A percentile compares a stretch with the other conserved stretches of the same genome.
Conservation (phyloP, 139 green algal genomes). For the Chlamydomonas sp. region DNA sequence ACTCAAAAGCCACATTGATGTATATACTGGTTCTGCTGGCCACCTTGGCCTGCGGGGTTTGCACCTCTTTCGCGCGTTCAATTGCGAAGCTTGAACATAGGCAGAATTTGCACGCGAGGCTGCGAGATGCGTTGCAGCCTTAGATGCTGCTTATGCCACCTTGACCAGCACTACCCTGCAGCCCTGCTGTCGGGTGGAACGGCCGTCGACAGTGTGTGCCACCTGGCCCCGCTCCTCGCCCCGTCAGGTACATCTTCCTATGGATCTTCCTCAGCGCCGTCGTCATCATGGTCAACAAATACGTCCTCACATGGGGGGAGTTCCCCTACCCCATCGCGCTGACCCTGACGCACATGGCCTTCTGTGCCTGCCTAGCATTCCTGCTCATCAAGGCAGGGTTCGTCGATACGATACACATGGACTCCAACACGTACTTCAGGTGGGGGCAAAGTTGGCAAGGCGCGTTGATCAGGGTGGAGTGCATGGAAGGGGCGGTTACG, state of each 20-base stretch:
- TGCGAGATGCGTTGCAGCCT: not conserved
- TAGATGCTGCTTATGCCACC: not conserved
- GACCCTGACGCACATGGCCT: conserved; percentile 68
- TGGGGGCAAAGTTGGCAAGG: not conserved
- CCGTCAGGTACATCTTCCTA: conserved; percentile 52
- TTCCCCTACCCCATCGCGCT: conserved; percentile 77
- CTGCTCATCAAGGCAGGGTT: conserved; percentile 45
- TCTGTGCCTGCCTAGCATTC: conserved; percentile 53
- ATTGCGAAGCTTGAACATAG: not conserved
- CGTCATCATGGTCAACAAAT: conserved; percentile 85
- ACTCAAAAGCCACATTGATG: no score
- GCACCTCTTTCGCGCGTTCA: not conserved
- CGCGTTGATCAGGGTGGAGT: not conserved
- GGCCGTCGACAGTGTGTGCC: no score
- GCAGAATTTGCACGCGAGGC: not conserved
- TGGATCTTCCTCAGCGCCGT: conserved; percentile 54
- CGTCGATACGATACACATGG: conserved; percentile 31
- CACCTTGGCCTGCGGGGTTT: no score
- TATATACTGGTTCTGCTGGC: no score
- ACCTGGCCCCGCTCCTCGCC: no score
- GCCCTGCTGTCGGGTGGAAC: not conserved
- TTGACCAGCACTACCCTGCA: not conserved
- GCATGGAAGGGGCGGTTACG: no score
- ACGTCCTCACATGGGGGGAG: conserved; percentile 61
- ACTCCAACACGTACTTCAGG: conserved; percentile 44